These are phyloP conservation scores for Raddia guianensis DNA, from an alignment of 176 grass and related monocot genomes.

Conservation along the genomic window DNA sequence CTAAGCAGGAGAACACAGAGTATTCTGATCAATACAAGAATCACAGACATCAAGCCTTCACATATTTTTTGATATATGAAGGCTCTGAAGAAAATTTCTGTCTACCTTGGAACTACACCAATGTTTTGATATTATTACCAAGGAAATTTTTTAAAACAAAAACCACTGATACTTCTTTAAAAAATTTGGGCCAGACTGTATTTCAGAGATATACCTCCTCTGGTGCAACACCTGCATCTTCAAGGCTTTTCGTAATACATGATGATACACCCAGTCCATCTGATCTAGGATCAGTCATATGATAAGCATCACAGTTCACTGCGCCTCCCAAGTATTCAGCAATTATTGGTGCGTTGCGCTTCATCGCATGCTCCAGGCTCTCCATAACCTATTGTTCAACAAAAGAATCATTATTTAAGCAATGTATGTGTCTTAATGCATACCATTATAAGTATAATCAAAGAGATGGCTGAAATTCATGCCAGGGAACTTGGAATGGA, in stretches of 20 bases:
- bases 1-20: background rate
- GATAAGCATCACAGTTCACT: conserved; percentile 76
- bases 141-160: background rate
- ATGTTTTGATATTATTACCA: background rate
- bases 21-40: too few relatives aligned
- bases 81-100: background rate
- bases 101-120: background rate
- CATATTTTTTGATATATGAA: too few relatives aligned
- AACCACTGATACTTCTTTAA: background rate
- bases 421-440: background rate
- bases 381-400: conserved; percentile 61
- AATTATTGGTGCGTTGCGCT: conserved; percentile 61
- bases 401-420: conserved; percentile 22
- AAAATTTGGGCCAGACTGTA: background rate
- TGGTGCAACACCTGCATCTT: conserved; percentile 68
- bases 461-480: background rate
- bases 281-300: conserved; percentile 69
- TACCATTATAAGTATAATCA: background rate
- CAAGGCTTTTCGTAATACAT: conserved; percentile 56
- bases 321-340: conserved; percentile 69
- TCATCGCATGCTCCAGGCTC: conserved; percentile 68
- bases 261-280: conserved; percentile 65
- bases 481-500: background rate
- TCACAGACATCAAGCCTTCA: too few relatives aligned
- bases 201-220: conserved; percentile 53